Base-by-base conservation (phyloP, 2,329 filamentous ascomycete species). In the Exophiala oligosperma region DNA sequence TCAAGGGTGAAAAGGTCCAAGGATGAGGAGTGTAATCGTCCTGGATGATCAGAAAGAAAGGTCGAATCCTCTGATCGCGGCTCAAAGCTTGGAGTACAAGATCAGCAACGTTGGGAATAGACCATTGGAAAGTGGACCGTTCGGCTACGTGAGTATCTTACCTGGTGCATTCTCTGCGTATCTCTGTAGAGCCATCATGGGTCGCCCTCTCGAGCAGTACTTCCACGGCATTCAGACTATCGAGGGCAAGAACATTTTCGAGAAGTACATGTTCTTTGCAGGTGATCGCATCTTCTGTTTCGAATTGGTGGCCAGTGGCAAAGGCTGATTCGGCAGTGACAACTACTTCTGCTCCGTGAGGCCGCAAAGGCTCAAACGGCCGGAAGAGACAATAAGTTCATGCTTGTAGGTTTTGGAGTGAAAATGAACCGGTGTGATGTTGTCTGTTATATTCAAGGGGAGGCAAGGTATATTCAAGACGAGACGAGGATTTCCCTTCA, bases 181-280 rank as follows among this genome's bases (percentile, higher is more conserved):
- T 77, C 85, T 94, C 63, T 99, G 96, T 85, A 87, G 94, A 69
- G 94, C 94, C 54, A 97, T 99, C 70, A 97, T 97, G 92, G 94
- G 94, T 57, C 86, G 94, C 52, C 94, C 94, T 29, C 81, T 99
- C 26, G 93, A 97, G 75, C 94, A 99, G 79, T 99, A 99, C 79
- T 99, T 99, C 86, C 94, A 97, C 75, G 94, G 94, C 84, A 94
- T 99, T 72, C 94, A 97, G 77, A 97, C 94, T 85, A 97, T 99
- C 68, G 94, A 97, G 73, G 94, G 93, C 69, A 97, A 97, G 94
- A 97, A 97, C 79, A 97, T 99, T 75, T 99, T 99, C 90, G 97
- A 97, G 82, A 97, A 97, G 87, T 99, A 99, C 85, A 99, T 99
- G 94, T 99, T 97, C 84, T 93, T 99, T 86, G 94, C 94, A 77